A percentile compares a stretch with the other conserved stretches of the same genome.
Evolutionary conservation across 371 early-diverging fungal genomes (phyloP).

Genomic region (Umbelopsis sp.): DNA sequence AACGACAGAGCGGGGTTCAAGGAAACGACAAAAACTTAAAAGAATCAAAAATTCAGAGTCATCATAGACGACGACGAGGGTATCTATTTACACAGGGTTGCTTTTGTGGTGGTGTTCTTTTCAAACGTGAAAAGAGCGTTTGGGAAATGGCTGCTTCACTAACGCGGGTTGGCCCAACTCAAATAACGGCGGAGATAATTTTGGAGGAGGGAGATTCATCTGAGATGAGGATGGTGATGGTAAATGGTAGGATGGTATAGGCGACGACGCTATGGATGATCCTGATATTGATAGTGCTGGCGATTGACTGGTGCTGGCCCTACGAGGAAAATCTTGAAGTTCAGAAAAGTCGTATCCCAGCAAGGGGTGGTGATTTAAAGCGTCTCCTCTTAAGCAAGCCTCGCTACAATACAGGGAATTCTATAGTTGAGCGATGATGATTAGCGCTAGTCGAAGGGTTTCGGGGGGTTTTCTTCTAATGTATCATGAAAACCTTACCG

Average conservation of each 20-base stretch:
- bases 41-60: background rate
- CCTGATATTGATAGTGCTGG: slow-evolving; percentile 10
- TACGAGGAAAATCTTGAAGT: slow-evolving; percentile 35
- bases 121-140: background rate
- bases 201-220: slow-evolving; percentile 10
- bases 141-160: background rate
- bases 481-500: slow-evolving; percentile 31
- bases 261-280: slow-evolving; percentile 14
- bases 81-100: no score
- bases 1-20: background rate
- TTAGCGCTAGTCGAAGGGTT: background rate
- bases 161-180: slow-evolving; percentile 20
- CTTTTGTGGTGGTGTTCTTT: background rate
- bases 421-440: slow-evolving; percentile 18
- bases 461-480: background rate
- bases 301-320: slow-evolving; percentile 11
- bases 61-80: no score
- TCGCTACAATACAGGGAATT: slow-evolving; percentile 41
- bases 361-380: slow-evolving; percentile 36
- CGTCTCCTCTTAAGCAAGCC: slow-evolving; percentile 34
- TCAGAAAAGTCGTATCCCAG: slow-evolving; percentile 40
- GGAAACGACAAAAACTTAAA: background rate
- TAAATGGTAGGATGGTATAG: slow-evolving; percentile 21
- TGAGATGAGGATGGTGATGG: slow-evolving; percentile 19
- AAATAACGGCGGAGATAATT: slow-evolving; percentile 30